phyloP scores from a whole-genome alignment of 2,329 filamentous ascomycete species.

The Hypoxylon sp. region DNA sequence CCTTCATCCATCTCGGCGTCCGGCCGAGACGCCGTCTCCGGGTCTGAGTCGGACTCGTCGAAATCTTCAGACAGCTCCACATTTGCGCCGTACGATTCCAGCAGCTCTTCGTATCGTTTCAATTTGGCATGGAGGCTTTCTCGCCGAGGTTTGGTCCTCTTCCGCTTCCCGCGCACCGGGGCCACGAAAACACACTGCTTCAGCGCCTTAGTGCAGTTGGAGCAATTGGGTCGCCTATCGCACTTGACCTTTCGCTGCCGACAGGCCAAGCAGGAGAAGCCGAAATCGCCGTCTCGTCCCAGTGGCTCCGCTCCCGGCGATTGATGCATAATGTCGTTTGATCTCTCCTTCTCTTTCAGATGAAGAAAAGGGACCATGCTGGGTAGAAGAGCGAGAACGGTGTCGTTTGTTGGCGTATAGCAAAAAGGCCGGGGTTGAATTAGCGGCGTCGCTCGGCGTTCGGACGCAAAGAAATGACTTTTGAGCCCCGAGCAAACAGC shows the following conservation, averaged over 20 bases:
- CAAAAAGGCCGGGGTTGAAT: background rate
- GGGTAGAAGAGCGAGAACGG: conserved; percentile 1
- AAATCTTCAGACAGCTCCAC: conserved; percentile 42
- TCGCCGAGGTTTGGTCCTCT: conserved; percentile 36
- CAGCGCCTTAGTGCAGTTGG: conserved; percentile 57
- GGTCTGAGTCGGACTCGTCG: conserved; percentile 37
- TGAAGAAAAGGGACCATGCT: background rate
- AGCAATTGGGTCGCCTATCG: conserved; percentile 56
- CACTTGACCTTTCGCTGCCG: conserved; percentile 58
- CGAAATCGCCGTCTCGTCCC: conserved; percentile 18
- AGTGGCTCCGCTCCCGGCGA: background rate
- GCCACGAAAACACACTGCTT: conserved; percentile 52
- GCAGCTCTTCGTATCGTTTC: conserved; percentile 39
- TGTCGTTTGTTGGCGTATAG: background rate
- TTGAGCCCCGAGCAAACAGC: conserved; percentile 39
- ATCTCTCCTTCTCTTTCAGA: background rate
- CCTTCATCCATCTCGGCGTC: conserved; percentile 38
- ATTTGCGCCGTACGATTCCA: conserved; percentile 41
- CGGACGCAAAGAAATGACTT: conserved; percentile 37
- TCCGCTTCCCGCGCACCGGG: conserved; percentile 49
- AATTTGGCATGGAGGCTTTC: conserved; percentile 44
- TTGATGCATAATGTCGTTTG: conserved; percentile 12
- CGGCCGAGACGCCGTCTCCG: conserved; percentile 37
- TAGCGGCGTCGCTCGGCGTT: conserved; percentile 34
- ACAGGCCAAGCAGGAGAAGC: conserved; percentile 53